Percentiles rank a stretch among this genome's conserved stretches.
Conservation (phyloP, 257 asterid genomes). For the Solanum stenotomum region DNA sequence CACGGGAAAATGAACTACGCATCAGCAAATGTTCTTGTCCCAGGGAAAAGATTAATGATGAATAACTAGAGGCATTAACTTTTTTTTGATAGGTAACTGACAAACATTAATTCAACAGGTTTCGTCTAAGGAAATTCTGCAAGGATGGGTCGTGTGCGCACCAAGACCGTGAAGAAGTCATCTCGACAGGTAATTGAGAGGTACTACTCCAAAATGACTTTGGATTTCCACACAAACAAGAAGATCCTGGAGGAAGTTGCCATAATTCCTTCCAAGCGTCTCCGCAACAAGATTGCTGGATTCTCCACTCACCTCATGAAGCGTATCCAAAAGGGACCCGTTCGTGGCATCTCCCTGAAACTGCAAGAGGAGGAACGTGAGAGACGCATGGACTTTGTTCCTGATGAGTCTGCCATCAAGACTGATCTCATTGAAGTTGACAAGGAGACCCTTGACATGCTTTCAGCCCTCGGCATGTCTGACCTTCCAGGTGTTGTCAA, state of each 20-base stretch:
- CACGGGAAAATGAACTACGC: background rate
- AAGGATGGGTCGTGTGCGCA: constrained; percentile 47
- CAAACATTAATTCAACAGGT: background rate
- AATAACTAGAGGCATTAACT: background rate
- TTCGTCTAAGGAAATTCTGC: background rate
- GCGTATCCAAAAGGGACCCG: constrained; percentile 33
- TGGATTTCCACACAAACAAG: constrained; percentile 45
- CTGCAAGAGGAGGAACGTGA: constrained; percentile 40
- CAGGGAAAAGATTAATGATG: background rate
- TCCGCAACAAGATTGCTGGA: constrained; percentile 36
- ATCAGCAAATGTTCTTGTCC: background rate
- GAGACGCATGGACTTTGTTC: constrained; percentile 49
- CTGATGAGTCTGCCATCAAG: constrained; percentile 44
- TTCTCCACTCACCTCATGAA: constrained; percentile 40
- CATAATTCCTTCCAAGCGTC: constrained; percentile 36
- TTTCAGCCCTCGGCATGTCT: constrained; percentile 33
- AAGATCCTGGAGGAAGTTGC: constrained; percentile 34
- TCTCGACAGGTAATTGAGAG: constrained; percentile 44
- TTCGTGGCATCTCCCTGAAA: constrained; percentile 31
- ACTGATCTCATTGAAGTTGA: constrained; percentile 40
- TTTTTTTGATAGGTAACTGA: background rate
- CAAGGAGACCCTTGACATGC: constrained; percentile 44
- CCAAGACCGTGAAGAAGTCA: constrained; percentile 45
- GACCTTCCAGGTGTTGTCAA: constrained; percentile 38
- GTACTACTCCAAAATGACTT: constrained; percentile 44